These are phyloP conservation scores for Chenopodium suecicum DNA, from an alignment of 148 eudicot species.

Conservation along the genomic window DNA sequence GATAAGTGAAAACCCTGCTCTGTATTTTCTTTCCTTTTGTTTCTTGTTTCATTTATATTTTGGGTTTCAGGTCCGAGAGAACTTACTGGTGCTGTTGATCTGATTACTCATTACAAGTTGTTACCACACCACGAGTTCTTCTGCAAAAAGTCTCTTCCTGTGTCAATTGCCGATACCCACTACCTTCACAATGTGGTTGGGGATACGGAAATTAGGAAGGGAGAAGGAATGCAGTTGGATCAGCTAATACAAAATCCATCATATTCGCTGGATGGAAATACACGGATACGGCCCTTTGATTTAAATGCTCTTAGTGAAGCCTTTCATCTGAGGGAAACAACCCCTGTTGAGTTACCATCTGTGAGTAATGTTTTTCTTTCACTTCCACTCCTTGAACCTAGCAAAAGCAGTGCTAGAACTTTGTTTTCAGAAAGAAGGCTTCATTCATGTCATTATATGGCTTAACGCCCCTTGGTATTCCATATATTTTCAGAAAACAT, in stretches of 20 bases:
- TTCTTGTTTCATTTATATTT: not conserved
- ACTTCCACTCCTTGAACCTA: not conserved
- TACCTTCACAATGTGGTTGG: conserved; percentile 97
- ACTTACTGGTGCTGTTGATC: conserved; percentile 94
- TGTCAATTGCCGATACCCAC: conserved; percentile 80
- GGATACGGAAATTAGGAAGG: conserved; percentile 90
- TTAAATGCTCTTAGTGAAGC: conserved; percentile 70
- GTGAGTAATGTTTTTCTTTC: conserved; percentile 41
- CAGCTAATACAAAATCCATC: conserved; percentile 66
- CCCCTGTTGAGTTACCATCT: conserved; percentile 73
- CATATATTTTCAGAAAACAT: not conserved
- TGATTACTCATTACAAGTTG: conserved; percentile 80
- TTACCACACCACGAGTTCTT: conserved; percentile 89
- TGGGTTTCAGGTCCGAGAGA: conserved; percentile 78
- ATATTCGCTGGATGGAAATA: conserved; percentile 53
- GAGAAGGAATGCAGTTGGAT: conserved; percentile 95
- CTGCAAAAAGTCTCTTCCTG: conserved; percentile 94
- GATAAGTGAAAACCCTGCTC: not conserved
- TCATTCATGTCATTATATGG: not conserved
- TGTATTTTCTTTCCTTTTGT: not conserved
- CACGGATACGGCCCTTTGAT: conserved; percentile 79
- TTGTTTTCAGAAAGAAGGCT: too few species aligned
- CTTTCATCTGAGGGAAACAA: conserved; percentile 71
- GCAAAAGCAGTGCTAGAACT: not conserved
- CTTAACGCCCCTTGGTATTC: not conserved